A percentile compares a stretch with the other conserved stretches of the same genome.
Evolutionary conservation across 768 basidiomycete genomes (phyloP).

Genomic region (Hericium alpestre): DNA sequence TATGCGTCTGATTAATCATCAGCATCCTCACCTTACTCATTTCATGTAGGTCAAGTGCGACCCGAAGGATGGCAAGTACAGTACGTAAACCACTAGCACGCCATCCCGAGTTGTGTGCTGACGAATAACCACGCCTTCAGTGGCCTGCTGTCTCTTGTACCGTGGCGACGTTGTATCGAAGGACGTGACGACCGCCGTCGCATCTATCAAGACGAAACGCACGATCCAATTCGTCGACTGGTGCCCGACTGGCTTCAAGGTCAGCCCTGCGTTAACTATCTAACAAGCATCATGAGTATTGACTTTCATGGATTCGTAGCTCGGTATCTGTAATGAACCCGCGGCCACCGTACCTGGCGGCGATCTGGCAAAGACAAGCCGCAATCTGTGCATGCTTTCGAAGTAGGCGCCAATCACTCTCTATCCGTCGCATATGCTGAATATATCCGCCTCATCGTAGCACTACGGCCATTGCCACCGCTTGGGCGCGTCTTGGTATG

Average conservation of each 20-base stretch:
- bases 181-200: conserved; percentile 88
- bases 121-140: conserved; percentile 25
- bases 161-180: conserved; percentile 96
- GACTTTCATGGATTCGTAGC: conserved; percentile 32
- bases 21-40: neutral
- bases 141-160: conserved; percentile 88
- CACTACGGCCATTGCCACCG: conserved; percentile 87
- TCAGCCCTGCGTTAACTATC: conserved; percentile 13
- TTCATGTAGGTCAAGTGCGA: conserved; percentile 64
- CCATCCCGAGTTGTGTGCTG: neutral
- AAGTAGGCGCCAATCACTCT: conserved; percentile 36
- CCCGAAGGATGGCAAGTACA: conserved; percentile 97
- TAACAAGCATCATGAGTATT: neutral
- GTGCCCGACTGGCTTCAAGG: conserved; percentile 97
- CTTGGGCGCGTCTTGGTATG: conserved; percentile 80
- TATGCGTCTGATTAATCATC: neutral
- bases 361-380: conserved; percentile 87
- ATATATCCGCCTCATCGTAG: conserved; percentile 24
- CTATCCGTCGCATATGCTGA: neutral
- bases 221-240: conserved; percentile 98
- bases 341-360: conserved; percentile 87
- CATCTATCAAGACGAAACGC: conserved; percentile 91
- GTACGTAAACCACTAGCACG: conserved; percentile 34
- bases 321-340: conserved; percentile 96
- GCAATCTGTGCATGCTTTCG: conserved; percentile 96